Evolutionary conservation across 305 asterid species (phyloP).

Genomic region (Solanum hybrid): DNA sequence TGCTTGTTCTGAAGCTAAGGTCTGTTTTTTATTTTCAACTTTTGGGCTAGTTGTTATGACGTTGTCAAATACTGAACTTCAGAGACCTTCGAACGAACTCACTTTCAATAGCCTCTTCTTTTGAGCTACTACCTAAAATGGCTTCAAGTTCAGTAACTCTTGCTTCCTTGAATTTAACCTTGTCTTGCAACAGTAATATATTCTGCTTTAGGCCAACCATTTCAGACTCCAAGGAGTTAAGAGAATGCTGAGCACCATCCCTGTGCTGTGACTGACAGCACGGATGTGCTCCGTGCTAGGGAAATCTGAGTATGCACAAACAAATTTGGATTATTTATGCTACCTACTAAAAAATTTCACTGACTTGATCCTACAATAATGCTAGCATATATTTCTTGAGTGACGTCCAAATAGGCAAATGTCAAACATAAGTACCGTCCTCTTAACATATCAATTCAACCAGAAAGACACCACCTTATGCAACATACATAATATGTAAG

Average conservation of each 20-base stretch:
- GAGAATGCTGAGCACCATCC: conserved; percentile 13
- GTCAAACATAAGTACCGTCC: neutral
- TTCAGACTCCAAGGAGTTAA: conserved; percentile 24
- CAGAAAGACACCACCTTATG: neutral
- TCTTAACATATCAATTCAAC: neutral
- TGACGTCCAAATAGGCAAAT: neutral
- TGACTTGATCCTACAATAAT: neutral
- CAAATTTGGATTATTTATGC: neutral
- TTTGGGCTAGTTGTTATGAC: conserved; percentile 31
- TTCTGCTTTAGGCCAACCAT: conserved; percentile 15
- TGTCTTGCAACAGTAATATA: conserved; percentile 6
- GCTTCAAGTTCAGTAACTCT: conserved; percentile 19
- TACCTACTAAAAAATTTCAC: neutral
- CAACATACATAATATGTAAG: neutral
- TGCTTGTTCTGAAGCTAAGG: conserved; percentile 37
- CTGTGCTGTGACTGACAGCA: conserved; percentile 4
- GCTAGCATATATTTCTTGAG: neutral
- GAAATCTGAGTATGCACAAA: conserved; percentile 9
- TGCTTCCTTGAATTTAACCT: conserved; percentile 18
- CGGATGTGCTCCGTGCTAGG: conserved; percentile 13
- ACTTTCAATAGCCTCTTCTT: conserved; percentile 14
- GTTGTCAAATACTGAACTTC: conserved; percentile 54
- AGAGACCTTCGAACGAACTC: conserved; percentile 34
- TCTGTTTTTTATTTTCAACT: conserved; percentile 30
- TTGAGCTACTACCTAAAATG: conserved; percentile 5